A percentile compares a stretch with the other conserved stretches of the same genome.
Evolutionary conservation across 129 eudicot genomes (phyloP).

Genomic region (Mikania micrantha): DNA sequence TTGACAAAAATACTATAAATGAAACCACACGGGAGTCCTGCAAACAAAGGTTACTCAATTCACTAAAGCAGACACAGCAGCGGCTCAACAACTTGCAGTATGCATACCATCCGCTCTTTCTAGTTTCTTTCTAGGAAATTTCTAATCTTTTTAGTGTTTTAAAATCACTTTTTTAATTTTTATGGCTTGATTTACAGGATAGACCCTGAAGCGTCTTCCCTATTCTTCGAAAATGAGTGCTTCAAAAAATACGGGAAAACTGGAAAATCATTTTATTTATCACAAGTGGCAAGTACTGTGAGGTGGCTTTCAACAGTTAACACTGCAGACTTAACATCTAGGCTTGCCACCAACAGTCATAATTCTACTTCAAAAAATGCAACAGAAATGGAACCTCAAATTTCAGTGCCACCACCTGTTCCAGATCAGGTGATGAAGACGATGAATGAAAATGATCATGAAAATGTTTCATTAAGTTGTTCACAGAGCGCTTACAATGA

Average conservation of each 20-base stretch:
- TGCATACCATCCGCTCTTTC: conserved; percentile 3
- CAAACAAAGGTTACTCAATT: conserved; percentile 66
- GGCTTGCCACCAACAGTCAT: conserved; percentile 29
- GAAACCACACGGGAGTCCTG: conserved; percentile 58
- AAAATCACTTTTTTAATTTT: conserved; percentile 4
- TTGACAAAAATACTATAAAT: conserved; percentile 56
- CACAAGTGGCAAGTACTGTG: conserved; percentile 75
- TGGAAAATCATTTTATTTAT: conserved; percentile 82
- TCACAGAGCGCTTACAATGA: conserved; percentile 21
- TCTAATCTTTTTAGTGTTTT: not conserved
- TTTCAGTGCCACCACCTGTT: conserved; percentile 27
- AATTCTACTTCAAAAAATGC: conserved; percentile 11
- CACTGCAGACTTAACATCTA: conserved; percentile 37
- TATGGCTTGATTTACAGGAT: conserved; percentile 49
- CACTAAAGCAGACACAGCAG: conserved; percentile 58
- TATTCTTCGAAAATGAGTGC: conserved; percentile 64
- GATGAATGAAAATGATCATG: conserved; percentile 19
- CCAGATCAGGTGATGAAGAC: conserved; percentile 16
- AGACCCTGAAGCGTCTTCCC: conserved; percentile 48
- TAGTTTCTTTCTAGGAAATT: not conserved
- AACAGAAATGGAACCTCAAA: conserved; percentile 19
- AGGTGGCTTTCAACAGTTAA: conserved; percentile 78
- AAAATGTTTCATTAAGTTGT: conserved; percentile 19
- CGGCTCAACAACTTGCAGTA: conserved; percentile 45
- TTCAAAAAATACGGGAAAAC: conserved; percentile 60